These are phyloP conservation scores for Cercospora canescens DNA, from an alignment of 2,329 filamentous ascomycete species.

Conservation along the genomic window DNA sequence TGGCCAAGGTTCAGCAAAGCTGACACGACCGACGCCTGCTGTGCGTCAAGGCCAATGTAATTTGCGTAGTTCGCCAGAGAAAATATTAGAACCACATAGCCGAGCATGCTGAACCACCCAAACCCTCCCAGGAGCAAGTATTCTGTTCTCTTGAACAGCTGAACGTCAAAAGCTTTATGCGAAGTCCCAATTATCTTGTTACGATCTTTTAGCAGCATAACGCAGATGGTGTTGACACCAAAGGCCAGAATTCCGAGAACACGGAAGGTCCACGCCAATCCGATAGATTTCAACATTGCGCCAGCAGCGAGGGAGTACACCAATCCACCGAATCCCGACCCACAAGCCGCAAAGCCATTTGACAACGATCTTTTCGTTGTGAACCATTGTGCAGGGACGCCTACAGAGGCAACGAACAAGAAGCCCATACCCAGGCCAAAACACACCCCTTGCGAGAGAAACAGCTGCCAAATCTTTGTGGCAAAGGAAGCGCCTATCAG, in stretches of 20 bases:
- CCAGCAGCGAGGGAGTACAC: conserved; percentile 67
- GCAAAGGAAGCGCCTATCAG: conserved; percentile 73
- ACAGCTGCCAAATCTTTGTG: conserved; percentile 69
- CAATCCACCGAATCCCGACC: conserved; percentile 73
- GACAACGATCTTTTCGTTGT: conserved; percentile 66
- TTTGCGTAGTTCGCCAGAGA: conserved; percentile 72
- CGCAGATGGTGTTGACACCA: conserved; percentile 63
- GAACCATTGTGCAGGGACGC: conserved; percentile 75
- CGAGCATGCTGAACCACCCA: conserved; percentile 71
- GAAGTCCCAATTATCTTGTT: conserved; percentile 70
- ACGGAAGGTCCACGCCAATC: conserved; percentile 67
- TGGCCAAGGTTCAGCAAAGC: conserved; percentile 70
- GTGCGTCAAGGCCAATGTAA: conserved; percentile 64
- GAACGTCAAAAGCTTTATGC: conserved; percentile 65
- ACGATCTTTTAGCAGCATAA: conserved; percentile 66
- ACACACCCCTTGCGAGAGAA: conserved; percentile 71
- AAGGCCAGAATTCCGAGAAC: conserved; percentile 65
- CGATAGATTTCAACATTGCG: conserved; percentile 65
- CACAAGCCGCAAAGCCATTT: conserved; percentile 67
- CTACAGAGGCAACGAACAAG: conserved; percentile 68
- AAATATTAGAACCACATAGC: conserved; percentile 76
- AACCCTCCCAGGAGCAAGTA: conserved; percentile 67
- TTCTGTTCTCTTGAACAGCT: conserved; percentile 61
- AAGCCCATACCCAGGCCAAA: conserved; percentile 81
- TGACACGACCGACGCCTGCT: conserved; percentile 69